Conservation (phyloP, 2,329 filamentous ascomycete genomes). For the Mycosphaerelloides madeirae region DNA sequence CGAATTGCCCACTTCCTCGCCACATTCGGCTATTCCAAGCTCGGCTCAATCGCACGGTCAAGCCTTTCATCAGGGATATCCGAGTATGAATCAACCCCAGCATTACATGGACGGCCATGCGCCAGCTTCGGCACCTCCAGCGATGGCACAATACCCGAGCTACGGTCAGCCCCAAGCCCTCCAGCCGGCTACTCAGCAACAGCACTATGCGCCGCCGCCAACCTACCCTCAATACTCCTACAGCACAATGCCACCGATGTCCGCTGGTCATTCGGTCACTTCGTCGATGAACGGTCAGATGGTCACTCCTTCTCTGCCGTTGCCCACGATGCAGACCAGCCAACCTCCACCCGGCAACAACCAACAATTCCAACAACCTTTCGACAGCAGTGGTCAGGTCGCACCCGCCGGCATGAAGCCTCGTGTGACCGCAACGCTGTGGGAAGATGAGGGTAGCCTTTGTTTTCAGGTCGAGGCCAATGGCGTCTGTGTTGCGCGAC, state of each 20-base stretch:
- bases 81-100: slow-evolving; percentile 74
- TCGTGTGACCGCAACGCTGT: slow-evolving; percentile 88
- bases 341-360: slow-evolving; percentile 18
- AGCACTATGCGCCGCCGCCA: slow-evolving; percentile 56
- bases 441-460: slow-evolving; percentile 96
- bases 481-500: slow-evolving; percentile 88
- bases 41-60: slow-evolving; percentile 13
- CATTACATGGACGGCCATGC: slow-evolving; percentile 67
- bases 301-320: slow-evolving; percentile 64
- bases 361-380: slow-evolving; percentile 40
- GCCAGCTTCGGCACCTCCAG: slow-evolving; percentile 69
- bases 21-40: slow-evolving; percentile 51
- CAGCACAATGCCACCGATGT: slow-evolving; percentile 76
- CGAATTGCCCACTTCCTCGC: slow-evolving; percentile 69
- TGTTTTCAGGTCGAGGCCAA: slow-evolving; percentile 98
- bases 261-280: slow-evolving; percentile 62
- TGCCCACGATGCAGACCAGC: slow-evolving; percentile 39
- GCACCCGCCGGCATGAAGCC: slow-evolving; percentile 94
- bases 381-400: slow-evolving; percentile 87
- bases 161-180: slow-evolving; percentile 59
- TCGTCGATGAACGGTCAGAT: slow-evolving; percentile 63
- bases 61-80: slow-evolving; percentile 30
- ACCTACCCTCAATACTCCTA: slow-evolving; percentile 69
- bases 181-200: slow-evolving; percentile 24
- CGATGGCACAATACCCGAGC: slow-evolving; percentile 71